A percentile compares a stretch with the other conserved stretches of the same genome.
phyloP scores from a whole-genome alignment of 2,329 filamentous ascomycete genomes.

The Sporothrix luriei region DNA sequence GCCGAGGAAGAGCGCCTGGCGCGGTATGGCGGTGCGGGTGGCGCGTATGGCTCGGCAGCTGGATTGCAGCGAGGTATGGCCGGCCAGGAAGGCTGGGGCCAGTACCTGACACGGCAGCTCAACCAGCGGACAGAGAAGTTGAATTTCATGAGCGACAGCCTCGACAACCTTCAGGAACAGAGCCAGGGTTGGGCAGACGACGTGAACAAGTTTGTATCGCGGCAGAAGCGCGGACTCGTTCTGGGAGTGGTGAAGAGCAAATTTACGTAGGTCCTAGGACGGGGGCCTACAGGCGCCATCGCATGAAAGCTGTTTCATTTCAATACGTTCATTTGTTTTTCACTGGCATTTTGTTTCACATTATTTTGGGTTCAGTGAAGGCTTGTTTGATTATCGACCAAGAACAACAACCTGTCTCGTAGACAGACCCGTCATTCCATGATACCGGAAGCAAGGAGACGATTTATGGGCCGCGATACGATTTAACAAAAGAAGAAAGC shows the following conservation, averaged over 20 bases:
- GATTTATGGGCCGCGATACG: neutral
- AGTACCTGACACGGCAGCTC: conserved; percentile 83
- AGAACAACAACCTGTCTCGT: neutral
- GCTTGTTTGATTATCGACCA: conserved; percentile 14
- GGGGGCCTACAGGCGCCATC: no score
- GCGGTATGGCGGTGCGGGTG: conserved; percentile 44
- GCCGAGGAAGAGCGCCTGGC: conserved; percentile 70
- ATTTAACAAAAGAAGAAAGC: neutral
- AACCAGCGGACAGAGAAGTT: conserved; percentile 90
- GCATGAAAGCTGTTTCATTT: no score
- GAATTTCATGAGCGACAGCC: conserved; percentile 77
- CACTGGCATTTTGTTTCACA: neutral
- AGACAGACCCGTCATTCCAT: neutral
- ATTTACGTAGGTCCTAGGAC: conserved; percentile 43
- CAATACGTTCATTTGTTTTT: no score
- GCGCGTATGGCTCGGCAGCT: conserved; percentile 38
- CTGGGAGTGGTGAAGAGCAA: conserved; percentile 68
- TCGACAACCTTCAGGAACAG: conserved; percentile 79
- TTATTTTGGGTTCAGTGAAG: neutral
- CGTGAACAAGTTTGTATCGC: conserved; percentile 80
- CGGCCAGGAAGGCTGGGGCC: conserved; percentile 66
- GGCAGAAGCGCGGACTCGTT: conserved; percentile 84
- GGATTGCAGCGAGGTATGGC: conserved; percentile 29
- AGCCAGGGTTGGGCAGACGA: conserved; percentile 85
- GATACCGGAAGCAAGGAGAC: neutral